Percentiles rank a stretch among this genome's conserved stretches.
Conservation (phyloP, 768 basidiomycete genomes). For the Boletus rubescentipes region DNA sequence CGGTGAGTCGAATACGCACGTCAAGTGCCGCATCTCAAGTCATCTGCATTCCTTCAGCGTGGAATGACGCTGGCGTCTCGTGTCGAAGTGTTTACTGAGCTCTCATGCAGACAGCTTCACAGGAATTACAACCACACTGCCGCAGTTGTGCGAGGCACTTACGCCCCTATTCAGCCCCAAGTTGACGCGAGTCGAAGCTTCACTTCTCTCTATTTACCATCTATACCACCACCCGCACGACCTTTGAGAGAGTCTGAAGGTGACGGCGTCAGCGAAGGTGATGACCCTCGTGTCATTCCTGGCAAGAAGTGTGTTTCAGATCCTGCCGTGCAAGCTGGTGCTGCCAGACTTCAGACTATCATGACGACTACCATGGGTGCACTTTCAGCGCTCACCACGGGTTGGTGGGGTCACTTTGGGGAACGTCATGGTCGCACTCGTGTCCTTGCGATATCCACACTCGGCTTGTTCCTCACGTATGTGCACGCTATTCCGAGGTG, state of each 20-base stretch:
- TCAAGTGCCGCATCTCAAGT: background rate
- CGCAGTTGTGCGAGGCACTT: background rate
- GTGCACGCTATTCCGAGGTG: constrained; percentile 34
- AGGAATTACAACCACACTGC: constrained; percentile 40
- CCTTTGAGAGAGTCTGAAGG: constrained; percentile 21
- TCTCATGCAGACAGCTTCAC: constrained; percentile 65
- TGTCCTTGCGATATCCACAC: constrained; percentile 62
- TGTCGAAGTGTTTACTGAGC: constrained; percentile 76
- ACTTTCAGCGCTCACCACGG: constrained; percentile 79
- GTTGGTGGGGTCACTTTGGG: constrained; percentile 82
- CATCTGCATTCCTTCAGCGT: constrained; percentile 46
- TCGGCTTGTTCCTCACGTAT: constrained; percentile 75
- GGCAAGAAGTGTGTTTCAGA: constrained; percentile 43
- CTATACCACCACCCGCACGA: background rate
- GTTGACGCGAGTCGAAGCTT: constrained; percentile 8
- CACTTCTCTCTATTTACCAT: constrained; percentile 11
- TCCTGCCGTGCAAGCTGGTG: constrained; percentile 63
- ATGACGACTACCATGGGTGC: constrained; percentile 77
- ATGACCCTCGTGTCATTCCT: constrained; percentile 39
- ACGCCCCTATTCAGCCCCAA: constrained; percentile 1
- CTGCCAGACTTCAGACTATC: constrained; percentile 72
- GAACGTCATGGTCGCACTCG: constrained; percentile 76
- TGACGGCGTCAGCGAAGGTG: constrained; percentile 33
- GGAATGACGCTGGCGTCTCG: constrained; percentile 79
- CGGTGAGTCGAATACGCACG: constrained; percentile 43